phyloP scores from a whole-genome alignment of 139 green algal species.

The Haematococcus sp. region DNA sequence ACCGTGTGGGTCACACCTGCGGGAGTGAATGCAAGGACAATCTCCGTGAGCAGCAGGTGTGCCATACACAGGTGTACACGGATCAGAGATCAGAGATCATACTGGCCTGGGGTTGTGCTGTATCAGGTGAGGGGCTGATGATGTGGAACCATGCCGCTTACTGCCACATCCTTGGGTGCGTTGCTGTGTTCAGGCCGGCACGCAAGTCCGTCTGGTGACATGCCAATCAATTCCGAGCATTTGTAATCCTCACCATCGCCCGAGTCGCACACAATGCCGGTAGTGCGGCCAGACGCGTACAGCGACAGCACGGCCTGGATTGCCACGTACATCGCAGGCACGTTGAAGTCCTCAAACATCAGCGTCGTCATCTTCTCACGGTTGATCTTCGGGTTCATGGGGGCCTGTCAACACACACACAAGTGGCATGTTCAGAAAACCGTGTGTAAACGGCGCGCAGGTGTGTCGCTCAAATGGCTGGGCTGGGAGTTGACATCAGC shows the following conservation, averaged over 20 bases:
- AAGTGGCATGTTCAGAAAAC: background rate
- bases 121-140: too few relatives aligned
- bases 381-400: slow-evolving; percentile 62
- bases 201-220: too few relatives aligned
- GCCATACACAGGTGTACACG: too few relatives aligned
- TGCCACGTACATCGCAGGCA: slow-evolving; percentile 87
- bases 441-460: background rate
- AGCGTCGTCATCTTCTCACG: slow-evolving; percentile 74
- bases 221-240: too few relatives aligned
- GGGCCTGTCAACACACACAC: slow-evolving; percentile 49
- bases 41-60: too few relatives aligned
- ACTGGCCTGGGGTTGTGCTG: too few relatives aligned
- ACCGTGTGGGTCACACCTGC: slow-evolving; percentile 88
- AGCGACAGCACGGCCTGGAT: slow-evolving; percentile 93
- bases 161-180: too few relatives aligned
- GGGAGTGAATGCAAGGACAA: slow-evolving; percentile 19
- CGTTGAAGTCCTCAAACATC: slow-evolving; percentile 93
- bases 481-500: too few relatives aligned
- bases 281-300: slow-evolving; percentile 92
- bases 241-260: slow-evolving; percentile 66
- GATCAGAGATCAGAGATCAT: too few relatives aligned
- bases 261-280: slow-evolving; percentile 92
- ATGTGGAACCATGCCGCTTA: too few relatives aligned
- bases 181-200: too few relatives aligned
- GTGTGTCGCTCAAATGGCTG: too few relatives aligned